Base-by-base conservation (phyloP, 176 grass and related monocot genomes). In the Oryza coarctata region DNA sequence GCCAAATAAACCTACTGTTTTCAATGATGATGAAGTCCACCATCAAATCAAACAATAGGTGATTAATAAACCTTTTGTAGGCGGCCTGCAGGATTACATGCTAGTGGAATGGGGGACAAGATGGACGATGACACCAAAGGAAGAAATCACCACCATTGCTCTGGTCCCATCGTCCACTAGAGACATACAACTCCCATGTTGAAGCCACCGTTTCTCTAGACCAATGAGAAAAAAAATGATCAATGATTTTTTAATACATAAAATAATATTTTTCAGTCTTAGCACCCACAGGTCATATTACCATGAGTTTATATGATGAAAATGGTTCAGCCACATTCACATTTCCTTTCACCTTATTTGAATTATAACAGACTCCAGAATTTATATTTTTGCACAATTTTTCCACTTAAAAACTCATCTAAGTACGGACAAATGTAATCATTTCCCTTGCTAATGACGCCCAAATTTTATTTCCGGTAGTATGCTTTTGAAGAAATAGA, bases 111-210 rank as follows among this genome's bases (percentile, higher is more conserved):
- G 81, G 3, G 38, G 5, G 20, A 20, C 36, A 12, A 50, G 22
- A 66, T 31, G 1, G 31, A 23, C 47, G 82, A 44, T 22, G 74
- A 26, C 74, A 77, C 65, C 82, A 1, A 84, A 67, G 44, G 15
- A 55, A 27, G 7, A 55, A 30, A 29, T 55, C 25, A 28, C 64
- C 33, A 28, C 73, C 25, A 10, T 77, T 44, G 64, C 26, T 31
- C 62, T 29, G 61, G 71, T 29, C 71, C 79, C 67, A 71, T 81
- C 49, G 79, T 38, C 26, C 49, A 13, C 9, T 70, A 81, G 2
- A 81, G 47, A 81, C 34, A 41, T 10, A 20, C 8, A 40, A 69
- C 43, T 58, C 28, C 31, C 60, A 33, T 65, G 58, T 83, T 50
- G 80, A 71, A 74, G 81, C 41, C n/a, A 40, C n/a, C 32, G 44